These are phyloP conservation scores for Crithidia bombi DNA, from an alignment of 208 protist species.

Conservation along the genomic window DNA sequence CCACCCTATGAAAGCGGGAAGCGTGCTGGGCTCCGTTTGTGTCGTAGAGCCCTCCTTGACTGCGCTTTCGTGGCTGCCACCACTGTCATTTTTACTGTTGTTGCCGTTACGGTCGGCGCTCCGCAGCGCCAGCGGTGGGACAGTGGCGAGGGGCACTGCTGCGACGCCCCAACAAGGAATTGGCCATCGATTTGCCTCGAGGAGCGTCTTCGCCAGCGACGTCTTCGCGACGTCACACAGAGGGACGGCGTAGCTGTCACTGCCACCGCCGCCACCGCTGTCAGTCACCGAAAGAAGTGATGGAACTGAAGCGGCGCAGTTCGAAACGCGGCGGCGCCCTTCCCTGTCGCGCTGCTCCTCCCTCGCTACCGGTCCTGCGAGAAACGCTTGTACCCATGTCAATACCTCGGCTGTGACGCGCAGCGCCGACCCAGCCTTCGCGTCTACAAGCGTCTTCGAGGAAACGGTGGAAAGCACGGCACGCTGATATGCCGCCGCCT, in stretches of 20 bases:
- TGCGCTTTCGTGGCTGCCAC: not conserved
- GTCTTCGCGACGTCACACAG: slow-evolving; percentile 7
- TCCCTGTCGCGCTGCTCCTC: not conserved
- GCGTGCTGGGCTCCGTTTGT: not conserved
- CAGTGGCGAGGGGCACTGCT: slow-evolving; percentile 18
- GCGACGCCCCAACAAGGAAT: slow-evolving; percentile 24
- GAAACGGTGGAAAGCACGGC: slow-evolving; percentile 15
- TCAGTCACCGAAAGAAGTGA: no score
- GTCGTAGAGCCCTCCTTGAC: not conserved
- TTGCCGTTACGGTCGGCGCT: no score
- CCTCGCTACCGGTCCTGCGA: slow-evolving; percentile 3
- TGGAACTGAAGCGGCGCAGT: no score
- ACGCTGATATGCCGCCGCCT: slow-evolving; percentile 17
- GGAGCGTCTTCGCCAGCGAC: slow-evolving; percentile 1
- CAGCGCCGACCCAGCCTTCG: slow-evolving; percentile 5
- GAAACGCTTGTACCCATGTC: slow-evolving; percentile 23
- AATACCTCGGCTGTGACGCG: slow-evolving; percentile 22
- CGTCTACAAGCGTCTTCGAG: not conserved
- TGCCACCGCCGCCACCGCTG: not conserved
- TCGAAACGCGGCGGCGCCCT: not conserved
- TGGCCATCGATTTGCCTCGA: slow-evolving; percentile 16
- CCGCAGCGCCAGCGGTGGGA: slow-evolving; percentile 23
- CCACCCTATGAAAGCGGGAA: not conserved
- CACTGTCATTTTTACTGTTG: not conserved
- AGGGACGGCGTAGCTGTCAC: not conserved